A percentile compares a stretch with the other conserved stretches of the same genome.
These are phyloP conservation scores for Fusarium chlamydosporum DNA, from an alignment of 2,329 filamentous ascomycete species.

Conservation along the genomic window DNA sequence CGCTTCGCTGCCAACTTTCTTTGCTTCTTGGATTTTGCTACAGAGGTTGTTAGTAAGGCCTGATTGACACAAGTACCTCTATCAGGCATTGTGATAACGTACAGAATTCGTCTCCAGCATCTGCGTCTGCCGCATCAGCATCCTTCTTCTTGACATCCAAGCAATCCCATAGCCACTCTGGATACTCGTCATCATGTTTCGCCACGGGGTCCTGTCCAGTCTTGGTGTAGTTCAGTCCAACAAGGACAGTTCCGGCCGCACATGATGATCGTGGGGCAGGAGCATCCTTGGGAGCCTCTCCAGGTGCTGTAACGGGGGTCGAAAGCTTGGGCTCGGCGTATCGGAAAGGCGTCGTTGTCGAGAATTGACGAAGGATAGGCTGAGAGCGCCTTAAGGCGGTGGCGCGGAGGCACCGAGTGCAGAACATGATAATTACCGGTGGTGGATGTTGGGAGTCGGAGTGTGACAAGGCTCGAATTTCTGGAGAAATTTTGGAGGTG, in stretches of 20 bases:
- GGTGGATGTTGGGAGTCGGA: slow-evolving; percentile 48
- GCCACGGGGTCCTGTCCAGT: slow-evolving; percentile 80
- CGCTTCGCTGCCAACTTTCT: slow-evolving; percentile 78
- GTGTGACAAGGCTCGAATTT: slow-evolving; percentile 45
- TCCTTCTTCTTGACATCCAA: slow-evolving; percentile 73
- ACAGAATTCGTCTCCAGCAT: slow-evolving; percentile 84
- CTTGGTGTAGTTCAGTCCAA: slow-evolving; percentile 84
- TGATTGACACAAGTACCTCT: neutral
- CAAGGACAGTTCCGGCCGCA: slow-evolving; percentile 76
- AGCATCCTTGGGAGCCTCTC: slow-evolving; percentile 52
- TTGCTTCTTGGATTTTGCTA: slow-evolving; percentile 89
- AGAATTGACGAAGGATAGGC: slow-evolving; percentile 58
- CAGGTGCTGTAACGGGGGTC: slow-evolving; percentile 53
- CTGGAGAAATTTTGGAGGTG: slow-evolving; percentile 53
- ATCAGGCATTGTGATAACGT: slow-evolving; percentile 57
- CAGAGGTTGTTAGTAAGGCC: slow-evolving; percentile 32
- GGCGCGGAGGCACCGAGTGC: slow-evolving; percentile 65
- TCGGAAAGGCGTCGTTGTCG: slow-evolving; percentile 56
- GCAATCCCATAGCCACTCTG: slow-evolving; percentile 83
- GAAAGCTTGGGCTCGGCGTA: slow-evolving; percentile 58
- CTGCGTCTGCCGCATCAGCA: slow-evolving; percentile 64
- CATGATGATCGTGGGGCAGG: slow-evolving; percentile 65
- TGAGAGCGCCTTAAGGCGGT: slow-evolving; percentile 53
- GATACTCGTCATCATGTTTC: slow-evolving; percentile 80
- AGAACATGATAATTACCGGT: slow-evolving; percentile 57